These are phyloP conservation scores for Pichia exigua DNA, from an alignment of 805 yeast genomes.

Conservation along the genomic window DNA sequence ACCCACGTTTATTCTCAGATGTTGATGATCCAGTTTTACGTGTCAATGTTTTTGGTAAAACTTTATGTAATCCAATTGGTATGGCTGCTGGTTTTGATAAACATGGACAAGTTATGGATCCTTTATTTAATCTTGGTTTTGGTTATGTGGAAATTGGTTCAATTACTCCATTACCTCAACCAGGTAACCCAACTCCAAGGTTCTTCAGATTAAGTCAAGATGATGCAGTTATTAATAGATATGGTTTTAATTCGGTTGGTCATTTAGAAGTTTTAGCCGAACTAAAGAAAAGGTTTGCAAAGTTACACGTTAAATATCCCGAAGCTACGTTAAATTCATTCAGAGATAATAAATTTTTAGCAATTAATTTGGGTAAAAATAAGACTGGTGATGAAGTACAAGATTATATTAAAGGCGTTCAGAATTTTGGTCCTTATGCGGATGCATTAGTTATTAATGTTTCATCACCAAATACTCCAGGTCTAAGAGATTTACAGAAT, in stretches of 20 bases:
- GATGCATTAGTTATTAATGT: conserved; percentile 88
- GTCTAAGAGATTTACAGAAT: conserved; percentile 77
- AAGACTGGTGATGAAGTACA: conserved; percentile 84
- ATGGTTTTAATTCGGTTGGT: conserved; percentile 91
- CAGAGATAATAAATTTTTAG: conserved; percentile 58
- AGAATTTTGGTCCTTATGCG: conserved; percentile 71
- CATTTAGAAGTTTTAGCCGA: conserved; percentile 65
- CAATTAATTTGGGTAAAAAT: conserved; percentile 85
- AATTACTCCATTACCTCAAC: conserved; percentile 86
- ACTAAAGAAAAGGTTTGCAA: conserved; percentile 55
- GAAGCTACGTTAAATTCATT: conserved; percentile 34
- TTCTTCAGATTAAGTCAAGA: conserved; percentile 81
- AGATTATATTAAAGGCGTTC: conserved; percentile 82
- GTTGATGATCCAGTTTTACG: conserved; percentile 43
- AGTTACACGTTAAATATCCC: conserved; percentile 25
- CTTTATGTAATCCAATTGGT: conserved; percentile 72
- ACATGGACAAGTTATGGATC: conserved; percentile 84
- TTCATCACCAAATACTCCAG: conserved; percentile 95
- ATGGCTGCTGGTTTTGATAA: conserved; percentile 96
- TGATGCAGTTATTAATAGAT: conserved; percentile 87
- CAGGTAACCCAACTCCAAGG: conserved; percentile 91
- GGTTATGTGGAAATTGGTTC: conserved; percentile 91
- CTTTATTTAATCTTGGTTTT: conserved; percentile 71
- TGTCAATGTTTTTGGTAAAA: conserved; percentile 58
- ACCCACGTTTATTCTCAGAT: conserved; percentile 54